Evolutionary conservation across 75 land plant genomes (phyloP).

Genomic region (Azolla pinnata): DNA sequence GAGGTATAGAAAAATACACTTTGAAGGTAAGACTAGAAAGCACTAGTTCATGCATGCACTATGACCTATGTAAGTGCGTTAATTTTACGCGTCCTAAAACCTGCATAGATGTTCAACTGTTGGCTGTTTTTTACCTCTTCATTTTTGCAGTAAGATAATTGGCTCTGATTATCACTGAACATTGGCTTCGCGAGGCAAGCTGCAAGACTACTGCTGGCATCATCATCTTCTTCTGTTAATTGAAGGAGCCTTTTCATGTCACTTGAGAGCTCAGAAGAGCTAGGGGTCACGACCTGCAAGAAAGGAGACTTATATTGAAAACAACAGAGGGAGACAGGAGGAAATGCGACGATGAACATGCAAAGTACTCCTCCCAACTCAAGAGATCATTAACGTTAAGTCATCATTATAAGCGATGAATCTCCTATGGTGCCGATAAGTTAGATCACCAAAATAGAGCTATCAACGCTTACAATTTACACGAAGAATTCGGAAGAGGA

Average conservation of each 20-base stretch:
- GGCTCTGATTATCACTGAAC: no score
- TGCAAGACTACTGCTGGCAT: conserved; percentile 59
- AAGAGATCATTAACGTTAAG: not conserved
- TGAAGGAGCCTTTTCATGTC: conserved; percentile 69
- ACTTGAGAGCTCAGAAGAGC: conserved; percentile 49
- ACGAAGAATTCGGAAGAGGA: no score
- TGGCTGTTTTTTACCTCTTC: not conserved
- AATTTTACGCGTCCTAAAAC: no score
- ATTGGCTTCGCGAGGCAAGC: no score
- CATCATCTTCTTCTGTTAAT: conserved; percentile 84
- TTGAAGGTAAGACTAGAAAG: no score
- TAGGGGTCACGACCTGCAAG: conserved; percentile 30
- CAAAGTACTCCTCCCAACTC: not conserved
- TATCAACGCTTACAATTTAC: not conserved
- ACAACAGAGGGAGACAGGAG: no score
- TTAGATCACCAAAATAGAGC: not conserved
- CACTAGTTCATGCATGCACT: no score
- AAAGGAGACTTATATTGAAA: not conserved
- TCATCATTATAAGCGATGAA: not conserved
- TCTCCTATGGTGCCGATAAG: not conserved
- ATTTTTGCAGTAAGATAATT: not conserved
- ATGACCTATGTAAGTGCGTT: no score
- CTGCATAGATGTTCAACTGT: no score
- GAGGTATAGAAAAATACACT: no score
- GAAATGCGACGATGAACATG: no score